Base-by-base conservation (phyloP, 2,329 filamentous ascomycete genomes). In the Diaporthe eres region DNA sequence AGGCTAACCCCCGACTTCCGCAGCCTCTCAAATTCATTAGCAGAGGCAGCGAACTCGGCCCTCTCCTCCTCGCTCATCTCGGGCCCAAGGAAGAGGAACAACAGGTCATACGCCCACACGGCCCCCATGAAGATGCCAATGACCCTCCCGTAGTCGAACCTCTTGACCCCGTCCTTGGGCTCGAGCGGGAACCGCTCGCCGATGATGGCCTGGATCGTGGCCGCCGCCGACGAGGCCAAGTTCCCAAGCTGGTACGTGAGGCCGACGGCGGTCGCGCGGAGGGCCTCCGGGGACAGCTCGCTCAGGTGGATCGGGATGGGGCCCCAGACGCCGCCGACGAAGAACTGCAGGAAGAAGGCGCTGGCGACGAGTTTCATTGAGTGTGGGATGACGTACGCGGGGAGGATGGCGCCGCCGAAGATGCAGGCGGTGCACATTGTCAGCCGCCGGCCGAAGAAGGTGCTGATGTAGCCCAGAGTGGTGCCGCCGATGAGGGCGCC, bases 101-200 rank as follows among this genome's bases (percentile, higher is more conserved):
- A 1, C 49, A 92, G 87, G 22, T 90, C 86, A 77, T 91, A 92
- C 28, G 81, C 88, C 79, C 89, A 98, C 1, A 97, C 94, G 79
- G 93, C 95, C 0, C 89, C 95, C 94, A 98, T 95, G 84, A 98
- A 97, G 81, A 97, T 96, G 81, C 93, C 94, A 78, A 98, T 96
- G 12, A 97, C 95, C 79, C 92, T 92, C 49, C 94, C 94, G 79
- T 97, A 97, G 77, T 94, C 86, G 82, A 93, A 95, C 4, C 93
- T 86, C 63, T 84, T 82, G 47, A 84, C 82, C 0, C 85, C 88
- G 1, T 84, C 81, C 31, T 87, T 89, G 0, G 90, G 85, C 0
- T 91, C 87, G 4, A 97, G 87, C 0, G 94, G 94, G 82, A 95
- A 97, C 1, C 87, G 86, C 83, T 95, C 93, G 37, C 94, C 94